Base-by-base conservation (phyloP, 2,329 filamentous ascomycete species). In the Cladophialophora exuberans region DNA sequence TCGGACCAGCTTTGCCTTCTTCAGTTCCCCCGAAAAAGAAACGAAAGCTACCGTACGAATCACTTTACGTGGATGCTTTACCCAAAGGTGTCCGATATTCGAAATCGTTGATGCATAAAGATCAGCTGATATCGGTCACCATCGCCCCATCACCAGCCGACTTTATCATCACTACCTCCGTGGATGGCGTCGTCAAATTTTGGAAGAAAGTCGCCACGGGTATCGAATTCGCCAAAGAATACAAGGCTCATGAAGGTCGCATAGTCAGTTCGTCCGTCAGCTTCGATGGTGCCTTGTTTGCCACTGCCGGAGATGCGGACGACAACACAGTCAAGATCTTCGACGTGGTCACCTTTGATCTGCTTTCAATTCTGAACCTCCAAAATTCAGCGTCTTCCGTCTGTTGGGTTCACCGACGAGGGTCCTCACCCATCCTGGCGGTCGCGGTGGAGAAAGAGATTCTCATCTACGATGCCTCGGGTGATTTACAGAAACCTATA, bases 211-310 rank as follows among this genome's bases (percentile, higher is more conserved):
- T 89, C 61, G 86, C 84, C 1, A 86, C 89, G 28, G 90, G 90
- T 1, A 89, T 99, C 55, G 95, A 99, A 74, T 99, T 99, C 68
- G 93, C 97, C 49, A 99, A 99, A 75, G 92, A 99, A 74, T 99
- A 96, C 76, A 87, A 86, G 68, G 92, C 94, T 6, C 95, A 99
- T 73, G 80, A 83, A 54, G 89, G 90, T 47, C 90, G 95, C 68
- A 90, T 97, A 67, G 85, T 80, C 57, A 88, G 87, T 23, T 89
- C 94, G 39, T 94, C 86, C 31, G 87, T 89, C 60, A 97, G 93
- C 73, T 83, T 86, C 35, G 94, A 99, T 72, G 94, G 94, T 1
- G 83, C 91, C 66, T 96, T 89, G 72, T 99, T 95, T 77, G 95
- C 93, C 47, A 96, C 91, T 5, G 88, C 87, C 4, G 94, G 94